Base-by-base conservation (phyloP, 2,329 filamentous ascomycete species). In the Xylaria hypoxylon region DNA sequence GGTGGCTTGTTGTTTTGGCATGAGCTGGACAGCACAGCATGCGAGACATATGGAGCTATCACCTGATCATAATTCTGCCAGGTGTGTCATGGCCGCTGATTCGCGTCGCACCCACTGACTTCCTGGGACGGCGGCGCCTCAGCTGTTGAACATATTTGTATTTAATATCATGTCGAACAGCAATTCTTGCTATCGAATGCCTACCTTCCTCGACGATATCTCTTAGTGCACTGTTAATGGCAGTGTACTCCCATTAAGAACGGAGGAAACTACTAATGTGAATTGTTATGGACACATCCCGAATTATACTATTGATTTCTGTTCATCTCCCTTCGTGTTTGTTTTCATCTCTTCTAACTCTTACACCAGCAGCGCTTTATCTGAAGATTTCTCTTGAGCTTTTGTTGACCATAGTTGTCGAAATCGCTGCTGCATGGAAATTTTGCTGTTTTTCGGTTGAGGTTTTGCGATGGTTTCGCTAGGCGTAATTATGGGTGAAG, bases 391-490 rank as follows among this genome's bases (percentile, higher is more conserved):
- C 2, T 50, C 56, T 11, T 51, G 44, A 11, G 11, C 2, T 44
- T n/a, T 68, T 3, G 45, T 17, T 3, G 58, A 45, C 62, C 61
- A 65, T 11, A 65, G 33, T 24, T 63, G 58, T 15, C 59, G 57
- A 44, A 69, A 13, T 24, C 65, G 59, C 48, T 61, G 59, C n/a
- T 68, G 65, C 31, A 69, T 44, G 17, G 62, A 60, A n/a, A 40
- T 5, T 24, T 55, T 67, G n/a, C 24, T 38, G 7, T 19, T 6
- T 59, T 62, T 69, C 2, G n/a, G 19, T 22, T 58, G 57, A 40
- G 52, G 15, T 17, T 47, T 40, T 35, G n/a, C 2, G 33, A 24
- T 40, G 13, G 38, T 33, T 8, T 52, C 40, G 33, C n/a, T 57
- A 17, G 48, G 40, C 5, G 40, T 42, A 8, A 24, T 17, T 2